Evolutionary conservation across 2,329 filamentous ascomycete species (phyloP).

Genomic region (Cordyceps farinosa): DNA sequence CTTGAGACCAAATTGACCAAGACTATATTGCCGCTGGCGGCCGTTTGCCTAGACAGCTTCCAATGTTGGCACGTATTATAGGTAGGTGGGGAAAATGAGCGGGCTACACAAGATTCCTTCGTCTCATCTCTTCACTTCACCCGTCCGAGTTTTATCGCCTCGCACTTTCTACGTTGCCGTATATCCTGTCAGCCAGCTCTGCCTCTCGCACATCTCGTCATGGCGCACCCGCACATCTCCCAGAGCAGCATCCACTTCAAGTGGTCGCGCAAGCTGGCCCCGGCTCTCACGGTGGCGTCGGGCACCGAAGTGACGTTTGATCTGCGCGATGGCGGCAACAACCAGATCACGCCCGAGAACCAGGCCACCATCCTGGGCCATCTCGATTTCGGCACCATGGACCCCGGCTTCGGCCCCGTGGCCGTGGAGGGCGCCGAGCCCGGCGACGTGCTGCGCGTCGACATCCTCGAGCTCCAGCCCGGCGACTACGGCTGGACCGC

Average conservation of each 20-base stretch:
- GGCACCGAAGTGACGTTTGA: conserved; percentile 47
- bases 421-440: conserved; percentile 46
- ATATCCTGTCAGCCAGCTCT: not conserved
- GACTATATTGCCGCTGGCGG: not conserved
- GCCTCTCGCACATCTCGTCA: conserved; percentile 3
- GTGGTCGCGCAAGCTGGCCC: conserved; percentile 45
- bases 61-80: not conserved
- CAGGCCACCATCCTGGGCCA: conserved; percentile 36
- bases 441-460: conserved; percentile 50
- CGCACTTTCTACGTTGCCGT: not conserved
- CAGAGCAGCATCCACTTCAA: conserved; percentile 39
- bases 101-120: not conserved
- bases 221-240: conserved; percentile 26
- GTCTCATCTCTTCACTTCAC: not conserved
- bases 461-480: conserved; percentile 44
- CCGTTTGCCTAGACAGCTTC: not conserved
- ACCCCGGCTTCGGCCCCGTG: conserved; percentile 50
- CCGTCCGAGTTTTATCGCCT: not conserved
- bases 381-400: conserved; percentile 40
- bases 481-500: conserved; percentile 51
- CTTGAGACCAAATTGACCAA: too few species aligned
- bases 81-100: not conserved
- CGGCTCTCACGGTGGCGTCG: conserved; percentile 44
- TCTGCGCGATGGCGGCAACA: conserved; percentile 47
- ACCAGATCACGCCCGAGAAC: conserved; percentile 44